Conservation (phyloP, 176 grass and related monocot genomes). For the Paspalum vaginatum region DNA sequence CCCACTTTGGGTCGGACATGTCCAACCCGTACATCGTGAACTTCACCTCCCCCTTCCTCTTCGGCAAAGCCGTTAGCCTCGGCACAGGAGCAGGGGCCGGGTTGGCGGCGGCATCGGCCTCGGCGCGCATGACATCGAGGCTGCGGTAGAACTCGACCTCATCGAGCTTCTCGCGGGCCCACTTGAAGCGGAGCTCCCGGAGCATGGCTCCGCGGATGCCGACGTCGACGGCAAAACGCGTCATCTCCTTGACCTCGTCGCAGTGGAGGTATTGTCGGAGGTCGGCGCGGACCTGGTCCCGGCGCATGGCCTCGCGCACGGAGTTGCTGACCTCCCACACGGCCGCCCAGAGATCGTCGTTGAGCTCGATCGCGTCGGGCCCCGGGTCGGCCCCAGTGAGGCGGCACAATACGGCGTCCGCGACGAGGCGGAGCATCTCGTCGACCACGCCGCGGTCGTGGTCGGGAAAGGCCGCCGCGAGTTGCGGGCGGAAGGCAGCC, state of each 20-base stretch:
- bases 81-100: background rate
- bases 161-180: constrained; percentile 87
- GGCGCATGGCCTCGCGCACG: constrained; percentile 58
- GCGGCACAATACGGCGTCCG: constrained; percentile 60
- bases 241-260: constrained; percentile 95
- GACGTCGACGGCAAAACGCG: constrained; percentile 76
- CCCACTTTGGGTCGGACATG: constrained; percentile 81
- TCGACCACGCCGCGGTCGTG: constrained; percentile 58
- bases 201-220: constrained; percentile 83
- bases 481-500: constrained; percentile 50
- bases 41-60: constrained; percentile 81
- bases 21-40: constrained; percentile 86
- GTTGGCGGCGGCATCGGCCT: constrained; percentile 36
- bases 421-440: constrained; percentile 84
- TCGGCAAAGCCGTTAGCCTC: constrained; percentile 63
- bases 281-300: constrained; percentile 60
- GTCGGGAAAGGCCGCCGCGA: constrained; percentile 60
- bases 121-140: constrained; percentile 58
- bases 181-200: constrained; percentile 94
- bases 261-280: constrained; percentile 71
- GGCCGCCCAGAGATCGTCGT: constrained; percentile 57
- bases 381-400: constrained; percentile 41
- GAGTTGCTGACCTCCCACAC: constrained; percentile 67
- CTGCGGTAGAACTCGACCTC: constrained; percentile 83
- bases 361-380: constrained; percentile 46